Conservation (phyloP, 768 basidiomycete species). For the Tricholoma terreum region DNA sequence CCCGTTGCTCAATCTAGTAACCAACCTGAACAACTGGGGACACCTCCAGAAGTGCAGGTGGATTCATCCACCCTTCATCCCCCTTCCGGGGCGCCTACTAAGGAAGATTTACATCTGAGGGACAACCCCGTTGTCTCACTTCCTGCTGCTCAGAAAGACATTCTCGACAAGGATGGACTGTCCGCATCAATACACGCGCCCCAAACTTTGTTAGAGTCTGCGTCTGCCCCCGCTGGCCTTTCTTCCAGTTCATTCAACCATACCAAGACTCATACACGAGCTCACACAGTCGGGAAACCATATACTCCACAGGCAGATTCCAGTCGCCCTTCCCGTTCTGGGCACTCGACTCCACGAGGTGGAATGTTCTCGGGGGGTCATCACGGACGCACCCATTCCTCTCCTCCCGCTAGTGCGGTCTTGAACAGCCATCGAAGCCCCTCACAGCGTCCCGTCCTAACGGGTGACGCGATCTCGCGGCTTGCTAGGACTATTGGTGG, state of each 20-base stretch:
- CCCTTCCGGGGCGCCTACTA: constrained; percentile 4
- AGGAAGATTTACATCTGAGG: constrained; percentile 7
- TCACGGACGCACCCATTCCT: constrained; percentile 64
- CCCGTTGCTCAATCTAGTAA: neutral
- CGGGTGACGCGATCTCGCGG: constrained; percentile 65
- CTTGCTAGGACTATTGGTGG: constrained; percentile 60
- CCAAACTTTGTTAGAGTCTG: constrained; percentile 34
- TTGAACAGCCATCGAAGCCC: constrained; percentile 34
- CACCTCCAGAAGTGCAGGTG: constrained; percentile 17
- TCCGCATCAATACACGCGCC: constrained; percentile 59
- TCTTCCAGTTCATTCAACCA: constrained; percentile 26
- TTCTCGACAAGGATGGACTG: constrained; percentile 27
- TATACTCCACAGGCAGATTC: constrained; percentile 27
- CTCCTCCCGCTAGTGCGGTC: constrained; percentile 45
- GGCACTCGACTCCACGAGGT: constrained; percentile 42
- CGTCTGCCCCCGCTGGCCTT: constrained; percentile 39
- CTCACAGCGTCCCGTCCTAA: constrained; percentile 65
- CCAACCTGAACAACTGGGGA: neutral
- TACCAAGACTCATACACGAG: constrained; percentile 45
- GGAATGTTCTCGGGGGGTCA: constrained; percentile 33
- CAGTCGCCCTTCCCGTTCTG: constrained; percentile 38
- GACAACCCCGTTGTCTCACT: constrained; percentile 10
- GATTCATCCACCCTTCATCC: constrained; percentile 18
- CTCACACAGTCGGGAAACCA: constrained; percentile 53
- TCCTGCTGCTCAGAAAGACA: neutral